Evolutionary conservation across 371 early-diverging fungal genomes (phyloP).

Genomic region (Mucor saturninus): DNA sequence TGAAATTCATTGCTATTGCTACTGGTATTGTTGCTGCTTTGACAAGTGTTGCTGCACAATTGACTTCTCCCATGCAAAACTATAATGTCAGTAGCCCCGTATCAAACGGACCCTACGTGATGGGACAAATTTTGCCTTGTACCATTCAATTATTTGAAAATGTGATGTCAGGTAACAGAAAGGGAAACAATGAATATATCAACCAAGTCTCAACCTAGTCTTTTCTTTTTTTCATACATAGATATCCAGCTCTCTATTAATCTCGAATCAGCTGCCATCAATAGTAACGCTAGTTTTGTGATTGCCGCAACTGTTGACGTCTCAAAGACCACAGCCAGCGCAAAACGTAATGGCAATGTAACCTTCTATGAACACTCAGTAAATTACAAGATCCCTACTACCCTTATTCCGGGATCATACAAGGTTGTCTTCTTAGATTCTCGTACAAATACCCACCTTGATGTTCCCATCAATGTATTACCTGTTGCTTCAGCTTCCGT

Average conservation of each 20-base stretch:
- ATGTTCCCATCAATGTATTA: slow-evolving; percentile 48
- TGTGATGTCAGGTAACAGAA: slow-evolving; percentile 29
- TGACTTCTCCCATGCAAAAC: slow-evolving; percentile 41
- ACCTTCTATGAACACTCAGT: slow-evolving; percentile 50
- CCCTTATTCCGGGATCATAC: slow-evolving; percentile 42
- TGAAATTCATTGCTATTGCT: slow-evolving; percentile 27
- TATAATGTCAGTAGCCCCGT: slow-evolving; percentile 48
- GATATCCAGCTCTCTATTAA: slow-evolving; percentile 28
- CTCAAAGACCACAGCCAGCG: slow-evolving; percentile 36
- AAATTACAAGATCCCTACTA: slow-evolving; percentile 49
- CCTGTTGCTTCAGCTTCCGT: slow-evolving; percentile 38
- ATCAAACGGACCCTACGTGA: slow-evolving; percentile 44
- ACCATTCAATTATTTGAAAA: slow-evolving; percentile 36
- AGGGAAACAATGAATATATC: background rate
- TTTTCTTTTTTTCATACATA: slow-evolving; percentile 5
- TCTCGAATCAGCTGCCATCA: slow-evolving; percentile 21
- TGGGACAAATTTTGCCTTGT: slow-evolving; percentile 43
- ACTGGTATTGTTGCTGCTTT: slow-evolving; percentile 23
- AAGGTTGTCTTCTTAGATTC: slow-evolving; percentile 47
- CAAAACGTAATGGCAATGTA: slow-evolving; percentile 33
- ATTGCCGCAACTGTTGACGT: slow-evolving; percentile 41
- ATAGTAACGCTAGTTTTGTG: slow-evolving; percentile 17
- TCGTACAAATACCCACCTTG: slow-evolving; percentile 35
- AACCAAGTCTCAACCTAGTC: background rate
- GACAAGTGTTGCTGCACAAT: slow-evolving; percentile 32